Conservation (phyloP, 805 yeast species). For the Debaryomyces prosopidis region DNA sequence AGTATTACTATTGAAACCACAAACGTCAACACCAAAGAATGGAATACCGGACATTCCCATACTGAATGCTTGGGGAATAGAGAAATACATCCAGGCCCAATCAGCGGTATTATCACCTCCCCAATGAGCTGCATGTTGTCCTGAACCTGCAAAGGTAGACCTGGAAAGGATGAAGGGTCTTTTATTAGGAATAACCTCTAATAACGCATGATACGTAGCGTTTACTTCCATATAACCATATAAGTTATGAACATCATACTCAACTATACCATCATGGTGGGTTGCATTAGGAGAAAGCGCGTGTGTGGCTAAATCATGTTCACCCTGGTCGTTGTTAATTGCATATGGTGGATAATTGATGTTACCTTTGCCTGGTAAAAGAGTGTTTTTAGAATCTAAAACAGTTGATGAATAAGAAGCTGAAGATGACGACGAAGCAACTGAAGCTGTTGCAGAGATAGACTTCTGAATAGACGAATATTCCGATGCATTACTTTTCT, state of each 20-base stretch:
- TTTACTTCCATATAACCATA: constrained; percentile 23
- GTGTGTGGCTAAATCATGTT: constrained; percentile 22
- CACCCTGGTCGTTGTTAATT: constrained; percentile 24
- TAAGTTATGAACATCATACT: constrained; percentile 26
- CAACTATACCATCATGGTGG: constrained; percentile 25
- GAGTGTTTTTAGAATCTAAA: constrained; percentile 14
- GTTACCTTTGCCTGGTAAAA: constrained; percentile 26
- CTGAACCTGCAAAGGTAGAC: constrained; percentile 23
- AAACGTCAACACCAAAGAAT: constrained; percentile 26
- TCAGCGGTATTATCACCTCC: constrained; percentile 25
- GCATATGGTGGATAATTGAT: constrained; percentile 35
- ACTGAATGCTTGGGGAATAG: constrained; percentile 25
- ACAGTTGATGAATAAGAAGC: constrained; percentile 10
- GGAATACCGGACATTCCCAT: constrained; percentile 25
- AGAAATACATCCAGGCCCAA: constrained; percentile 19
- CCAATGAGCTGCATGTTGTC: constrained; percentile 22
- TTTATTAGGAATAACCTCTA: constrained; percentile 16
- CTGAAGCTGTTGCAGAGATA: constrained; percentile 8
- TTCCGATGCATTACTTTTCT: constrained; percentile 16
- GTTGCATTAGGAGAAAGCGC: constrained; percentile 30
- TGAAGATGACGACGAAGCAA: constrained; percentile 8
- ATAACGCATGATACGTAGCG: constrained; percentile 18
- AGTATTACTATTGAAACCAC: constrained; percentile 25
- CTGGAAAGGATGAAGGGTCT: constrained; percentile 25
- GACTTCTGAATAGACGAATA: constrained; percentile 12